A percentile compares a stretch with the other conserved stretches of the same genome.
Evolutionary conservation across 148 eudicot species (phyloP).

Genomic region (Nyssa sinensis): DNA sequence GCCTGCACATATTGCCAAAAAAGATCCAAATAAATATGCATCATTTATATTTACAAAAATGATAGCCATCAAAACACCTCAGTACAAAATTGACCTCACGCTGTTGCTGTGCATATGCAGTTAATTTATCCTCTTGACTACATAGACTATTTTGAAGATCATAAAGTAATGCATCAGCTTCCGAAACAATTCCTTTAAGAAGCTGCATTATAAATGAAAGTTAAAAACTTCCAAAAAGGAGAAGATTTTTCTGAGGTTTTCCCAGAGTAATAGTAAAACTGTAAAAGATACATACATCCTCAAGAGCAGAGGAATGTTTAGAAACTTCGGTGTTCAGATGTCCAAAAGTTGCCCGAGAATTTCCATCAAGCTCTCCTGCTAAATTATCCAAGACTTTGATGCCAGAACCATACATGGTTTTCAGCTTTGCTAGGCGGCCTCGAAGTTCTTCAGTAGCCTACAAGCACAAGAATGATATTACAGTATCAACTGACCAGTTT

Average conservation of each 20-base stretch:
- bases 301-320: conserved; percentile 78
- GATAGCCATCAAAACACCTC: neutral
- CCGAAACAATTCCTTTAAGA: conserved; percentile 68
- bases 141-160: conserved; percentile 78
- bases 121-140: conserved; percentile 72
- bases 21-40: neutral
- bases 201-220: conserved; percentile 48
- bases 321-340: conserved; percentile 74
- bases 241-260: neutral
- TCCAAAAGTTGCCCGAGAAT: conserved; percentile 66
- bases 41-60: too few relatives aligned
- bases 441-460: conserved; percentile 91
- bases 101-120: conserved; percentile 68
- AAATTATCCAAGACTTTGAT: conserved; percentile 73
- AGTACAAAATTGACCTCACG: conserved; percentile 50
- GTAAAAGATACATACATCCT: conserved; percentile 45
- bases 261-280: neutral
- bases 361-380: conserved; percentile 84
- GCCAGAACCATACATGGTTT: conserved; percentile 79
- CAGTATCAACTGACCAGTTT: neutral
- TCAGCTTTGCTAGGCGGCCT: conserved; percentile 59
- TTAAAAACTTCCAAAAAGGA: conserved; percentile 17
- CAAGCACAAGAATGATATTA: conserved; percentile 16
- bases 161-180: conserved; percentile 76
- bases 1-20: conserved; percentile 51